phyloP scores from a whole-genome alignment of 768 basidiomycete species.

The Cyclocybe cylindracea region DNA sequence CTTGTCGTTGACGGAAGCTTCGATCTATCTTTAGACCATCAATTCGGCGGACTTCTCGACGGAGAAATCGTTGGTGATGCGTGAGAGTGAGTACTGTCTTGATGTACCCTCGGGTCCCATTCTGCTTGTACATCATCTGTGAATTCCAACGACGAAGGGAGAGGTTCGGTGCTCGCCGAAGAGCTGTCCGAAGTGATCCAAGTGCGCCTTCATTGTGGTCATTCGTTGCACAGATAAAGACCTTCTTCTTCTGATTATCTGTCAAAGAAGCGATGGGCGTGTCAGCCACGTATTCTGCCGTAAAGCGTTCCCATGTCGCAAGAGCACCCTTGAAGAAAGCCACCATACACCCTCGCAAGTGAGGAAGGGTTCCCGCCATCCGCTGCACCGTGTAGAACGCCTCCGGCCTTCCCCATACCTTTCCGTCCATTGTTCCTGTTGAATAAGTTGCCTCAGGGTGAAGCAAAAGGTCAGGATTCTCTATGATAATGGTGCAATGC shows the following conservation, averaged over 20 bases:
- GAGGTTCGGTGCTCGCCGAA: not conserved
- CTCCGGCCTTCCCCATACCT: constrained; percentile 17
- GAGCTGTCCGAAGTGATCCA: not conserved
- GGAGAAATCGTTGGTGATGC: not conserved
- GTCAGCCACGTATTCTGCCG: constrained; percentile 10
- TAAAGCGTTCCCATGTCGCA: constrained; percentile 10
- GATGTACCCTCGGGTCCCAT: not conserved
- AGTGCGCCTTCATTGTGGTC: constrained; percentile 20
- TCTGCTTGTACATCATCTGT: not conserved
- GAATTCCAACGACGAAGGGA: not conserved
- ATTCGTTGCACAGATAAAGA: constrained; percentile 18
- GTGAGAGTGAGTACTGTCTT: not conserved
- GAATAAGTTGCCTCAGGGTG: constrained; percentile 5
- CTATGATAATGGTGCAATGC: constrained; percentile 14
- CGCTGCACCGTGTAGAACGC: constrained; percentile 16
- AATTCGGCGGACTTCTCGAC: not conserved
- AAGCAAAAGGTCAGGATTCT: constrained; percentile 21
- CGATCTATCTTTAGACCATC: not conserved
- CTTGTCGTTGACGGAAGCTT: not conserved
- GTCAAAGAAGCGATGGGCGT: constrained; percentile 8
- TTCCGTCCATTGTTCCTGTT: constrained; percentile 21
- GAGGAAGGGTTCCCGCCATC: constrained; percentile 8
- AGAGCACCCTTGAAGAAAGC: constrained; percentile 26
- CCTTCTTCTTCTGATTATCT: not conserved
- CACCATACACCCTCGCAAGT: constrained; percentile 16